phyloP scores from a whole-genome alignment of 305 asterid species.

The Solanum aculeatissimum region DNA sequence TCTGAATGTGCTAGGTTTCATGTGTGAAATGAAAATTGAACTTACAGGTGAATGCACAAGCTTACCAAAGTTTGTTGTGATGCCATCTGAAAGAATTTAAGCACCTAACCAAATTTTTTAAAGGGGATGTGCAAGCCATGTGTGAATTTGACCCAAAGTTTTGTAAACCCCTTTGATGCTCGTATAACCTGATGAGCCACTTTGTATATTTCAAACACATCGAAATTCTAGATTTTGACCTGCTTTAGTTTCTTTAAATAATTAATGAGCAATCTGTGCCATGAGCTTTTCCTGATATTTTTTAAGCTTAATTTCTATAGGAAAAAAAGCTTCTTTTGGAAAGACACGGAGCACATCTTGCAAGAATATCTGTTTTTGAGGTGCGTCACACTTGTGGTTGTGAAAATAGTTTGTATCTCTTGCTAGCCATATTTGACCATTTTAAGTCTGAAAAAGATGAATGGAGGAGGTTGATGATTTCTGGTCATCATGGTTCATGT shows the following conservation, averaged over 20 bases:
- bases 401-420: neutral
- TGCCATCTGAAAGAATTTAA: neutral
- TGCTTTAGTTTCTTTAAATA: neutral
- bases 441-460: neutral
- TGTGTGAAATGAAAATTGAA: neutral
- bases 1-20: neutral
- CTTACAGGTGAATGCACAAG: neutral
- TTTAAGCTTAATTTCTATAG: conserved; percentile 25
- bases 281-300: neutral
- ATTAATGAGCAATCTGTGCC: neutral
- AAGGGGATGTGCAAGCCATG: neutral
- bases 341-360: conserved; percentile 75
- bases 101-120: neutral
- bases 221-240: neutral
- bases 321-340: conserved; percentile 89
- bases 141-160: neutral
- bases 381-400: conserved; percentile 24
- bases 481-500: neutral
- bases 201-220: neutral
- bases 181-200: neutral
- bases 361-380: conserved; percentile 85
- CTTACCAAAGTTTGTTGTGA: neutral
- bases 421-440: neutral
- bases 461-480: neutral
- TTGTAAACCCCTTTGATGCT: neutral